Evolutionary conservation across 257 asterid species (phyloP), one percentile per base, ranked within the genome.

Genomic region (Thymus quinquecostatus): DNA sequence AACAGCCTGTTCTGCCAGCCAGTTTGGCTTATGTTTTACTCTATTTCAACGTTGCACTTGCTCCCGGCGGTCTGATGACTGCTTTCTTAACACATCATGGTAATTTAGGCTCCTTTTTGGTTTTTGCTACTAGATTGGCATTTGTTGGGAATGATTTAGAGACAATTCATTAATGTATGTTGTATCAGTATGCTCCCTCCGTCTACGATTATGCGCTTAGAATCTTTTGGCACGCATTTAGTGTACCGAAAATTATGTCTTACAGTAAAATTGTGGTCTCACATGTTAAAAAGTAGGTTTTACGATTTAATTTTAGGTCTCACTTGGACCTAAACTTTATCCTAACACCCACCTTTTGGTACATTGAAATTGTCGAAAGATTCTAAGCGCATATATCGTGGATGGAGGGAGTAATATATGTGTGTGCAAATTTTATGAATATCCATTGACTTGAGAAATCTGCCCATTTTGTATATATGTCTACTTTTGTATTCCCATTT

Each of bases 1-100:
- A 90, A 78, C 98, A 91, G 78, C 98, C 99, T 67, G 98, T 91
- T 88, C 94, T 94, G 66, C 97, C 98, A 5, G 99, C 97, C 54
- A 94, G 99, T 82, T 86, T 94, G 76, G 96, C 96, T 69, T 86
- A 82, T 88, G 98, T 94, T 75, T 75, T 91, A 57, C 95, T 94
- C 78, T 89, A 78, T 84, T 91, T 89, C 84, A 94, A 91, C 69
- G 91, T 83, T 45, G 94, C 89, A 76, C 97, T 91, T 67, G 90
- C 99, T 69, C 99, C 99, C 72, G 92, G 99, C 54, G 85, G 94
- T 69, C 81, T 91, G 79, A 94, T 94, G 98, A 89, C 99, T 28
- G 98, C 99, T 70, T 94, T 94, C 84, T 84, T 94, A 75, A 92
- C 98, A 45, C 96, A 89, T 69, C 85, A 80, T 60, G 99, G 98